Conservation (phyloP, 495 filamentous ascomycete genomes). For the Xylaria sp. region DNA sequence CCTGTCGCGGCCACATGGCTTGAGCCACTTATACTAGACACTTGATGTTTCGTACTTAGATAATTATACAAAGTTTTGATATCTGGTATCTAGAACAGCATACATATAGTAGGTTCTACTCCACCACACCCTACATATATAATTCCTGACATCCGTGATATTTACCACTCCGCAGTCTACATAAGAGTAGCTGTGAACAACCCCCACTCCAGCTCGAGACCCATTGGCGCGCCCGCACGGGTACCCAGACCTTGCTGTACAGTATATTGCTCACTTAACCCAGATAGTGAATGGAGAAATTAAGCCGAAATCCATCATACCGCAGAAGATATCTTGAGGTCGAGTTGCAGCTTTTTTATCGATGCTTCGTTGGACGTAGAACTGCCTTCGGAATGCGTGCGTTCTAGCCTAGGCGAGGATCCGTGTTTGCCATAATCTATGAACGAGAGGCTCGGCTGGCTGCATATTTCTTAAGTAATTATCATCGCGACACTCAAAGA, state of each 20-base stretch:
- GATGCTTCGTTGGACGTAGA: background rate
- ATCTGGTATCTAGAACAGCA: background rate
- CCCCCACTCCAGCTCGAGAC: background rate
- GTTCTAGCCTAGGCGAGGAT: background rate
- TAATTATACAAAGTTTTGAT: too few relatives aligned
- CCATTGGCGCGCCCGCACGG: background rate
- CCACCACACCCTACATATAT: background rate
- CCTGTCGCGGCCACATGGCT: background rate
- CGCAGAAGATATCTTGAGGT: background rate
- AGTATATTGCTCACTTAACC: background rate
- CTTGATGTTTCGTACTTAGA: too few relatives aligned
- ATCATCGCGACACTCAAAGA: background rate
- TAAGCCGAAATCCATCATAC: background rate
- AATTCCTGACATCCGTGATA: background rate
- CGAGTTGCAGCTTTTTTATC: background rate
- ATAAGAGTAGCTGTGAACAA: background rate
- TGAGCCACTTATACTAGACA: background rate
- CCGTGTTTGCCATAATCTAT: background rate
- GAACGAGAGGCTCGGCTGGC: background rate
- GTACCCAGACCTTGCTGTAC: background rate
- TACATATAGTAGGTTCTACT: too few relatives aligned
- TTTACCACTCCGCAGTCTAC: background rate
- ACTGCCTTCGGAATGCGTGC: background rate
- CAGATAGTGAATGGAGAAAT: background rate
- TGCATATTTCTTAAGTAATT: background rate